A percentile compares a stretch with the other conserved stretches of the same genome.
Conservation (phyloP, 2,329 filamentous ascomycete genomes). For the Akanthomyces dipterigenus region DNA sequence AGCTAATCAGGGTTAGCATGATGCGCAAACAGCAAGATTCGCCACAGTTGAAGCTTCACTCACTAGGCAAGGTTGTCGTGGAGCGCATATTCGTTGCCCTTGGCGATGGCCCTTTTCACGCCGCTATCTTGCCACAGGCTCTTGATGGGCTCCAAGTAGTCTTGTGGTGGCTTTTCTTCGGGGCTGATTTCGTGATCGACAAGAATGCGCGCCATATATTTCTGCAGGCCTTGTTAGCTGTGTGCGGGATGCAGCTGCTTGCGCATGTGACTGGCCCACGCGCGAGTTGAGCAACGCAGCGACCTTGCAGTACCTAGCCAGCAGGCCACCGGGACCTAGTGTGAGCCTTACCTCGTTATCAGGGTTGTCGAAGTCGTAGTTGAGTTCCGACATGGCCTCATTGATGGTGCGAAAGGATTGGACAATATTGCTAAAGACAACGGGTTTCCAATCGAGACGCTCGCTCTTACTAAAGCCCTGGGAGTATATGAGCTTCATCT, state of each 20-base stretch:
- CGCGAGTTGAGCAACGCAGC: not conserved
- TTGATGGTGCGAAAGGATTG: conserved; percentile 87
- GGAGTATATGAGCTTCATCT: conserved; percentile 97
- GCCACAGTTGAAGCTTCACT: conserved; percentile 27
- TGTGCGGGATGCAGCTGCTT: not conserved
- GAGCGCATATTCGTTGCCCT: conserved; percentile 93
- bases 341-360: conserved; percentile 65
- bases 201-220: conserved; percentile 69
- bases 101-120: conserved; percentile 79
- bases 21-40: not conserved
- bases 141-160: conserved; percentile 77
- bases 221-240: conserved; percentile 40
- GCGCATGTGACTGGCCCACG: not conserved
- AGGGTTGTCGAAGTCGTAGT: conserved; percentile 69
- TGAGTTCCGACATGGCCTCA: conserved; percentile 83
- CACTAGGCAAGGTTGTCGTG: conserved; percentile 96
- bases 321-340: not conserved
- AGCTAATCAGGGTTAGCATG: conserved; percentile 45
- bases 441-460: conserved; percentile 87
- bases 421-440: conserved; percentile 92
- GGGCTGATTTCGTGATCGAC: conserved; percentile 76
- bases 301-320: not conserved
- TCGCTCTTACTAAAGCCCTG: conserved; percentile 86
- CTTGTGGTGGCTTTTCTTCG: conserved; percentile 70
- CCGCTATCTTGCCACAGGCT: conserved; percentile 77